phyloP scores from a whole-genome alignment of 371 early-diverging fungal genomes.

The Cladochytrium tenue region DNA sequence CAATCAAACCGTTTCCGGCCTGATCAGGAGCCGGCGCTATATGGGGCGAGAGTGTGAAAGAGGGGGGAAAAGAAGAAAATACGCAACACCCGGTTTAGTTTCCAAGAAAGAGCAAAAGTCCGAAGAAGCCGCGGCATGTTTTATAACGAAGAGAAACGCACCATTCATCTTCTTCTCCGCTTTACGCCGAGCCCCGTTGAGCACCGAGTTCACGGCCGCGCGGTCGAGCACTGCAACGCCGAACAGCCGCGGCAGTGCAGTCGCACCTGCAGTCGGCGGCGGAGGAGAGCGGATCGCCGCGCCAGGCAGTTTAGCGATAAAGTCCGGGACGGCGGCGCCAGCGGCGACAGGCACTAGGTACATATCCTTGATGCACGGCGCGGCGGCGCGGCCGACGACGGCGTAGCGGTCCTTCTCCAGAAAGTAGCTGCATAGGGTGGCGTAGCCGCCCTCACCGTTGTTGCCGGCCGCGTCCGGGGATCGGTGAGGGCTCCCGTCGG shows the following conservation, averaged over 20 bases:
- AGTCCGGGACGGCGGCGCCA: slow-evolving; percentile 56
- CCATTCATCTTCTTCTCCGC: background rate
- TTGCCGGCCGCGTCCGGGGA: background rate
- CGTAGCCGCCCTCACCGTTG: slow-evolving; percentile 31
- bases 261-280: slow-evolving; percentile 3
- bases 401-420: slow-evolving; percentile 62
- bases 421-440: slow-evolving; percentile 62
- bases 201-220: slow-evolving; percentile 13
- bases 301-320: slow-evolving; percentile 26
- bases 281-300: slow-evolving; percentile 10
- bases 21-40: background rate
- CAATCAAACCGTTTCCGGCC: background rate
- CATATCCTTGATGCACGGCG: slow-evolving; percentile 73
- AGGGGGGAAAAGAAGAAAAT: background rate
- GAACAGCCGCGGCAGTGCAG: slow-evolving; percentile 28
- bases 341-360: slow-evolving; percentile 67
- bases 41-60: background rate
- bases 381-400: slow-evolving; percentile 68
- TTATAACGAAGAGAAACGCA: background rate
- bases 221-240: slow-evolving; percentile 36
- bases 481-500: slow-evolving; percentile 5
- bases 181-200: background rate
- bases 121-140: background rate
- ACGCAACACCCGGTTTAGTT: no score
- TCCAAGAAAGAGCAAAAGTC: background rate